Conservation (phyloP, 2,329 filamentous ascomycete genomes). For the Ceratocystis destructans region DNA sequence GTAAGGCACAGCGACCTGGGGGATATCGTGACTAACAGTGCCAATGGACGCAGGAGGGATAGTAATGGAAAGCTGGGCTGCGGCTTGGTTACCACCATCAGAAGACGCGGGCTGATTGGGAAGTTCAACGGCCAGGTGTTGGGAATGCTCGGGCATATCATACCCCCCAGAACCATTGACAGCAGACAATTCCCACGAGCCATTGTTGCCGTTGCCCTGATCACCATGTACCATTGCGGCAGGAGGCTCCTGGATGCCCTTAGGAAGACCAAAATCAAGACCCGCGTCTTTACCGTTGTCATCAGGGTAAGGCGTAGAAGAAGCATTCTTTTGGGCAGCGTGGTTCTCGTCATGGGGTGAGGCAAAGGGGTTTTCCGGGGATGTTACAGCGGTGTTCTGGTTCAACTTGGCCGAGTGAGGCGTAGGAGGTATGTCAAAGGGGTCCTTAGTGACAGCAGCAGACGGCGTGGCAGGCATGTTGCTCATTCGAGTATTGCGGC, state of each 20-base stretch:
- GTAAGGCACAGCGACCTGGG: slow-evolving; percentile 10
- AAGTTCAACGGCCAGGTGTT: slow-evolving; percentile 12
- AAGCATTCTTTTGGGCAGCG: neutral
- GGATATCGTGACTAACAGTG: slow-evolving; percentile 17
- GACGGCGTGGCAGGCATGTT: slow-evolving; percentile 33
- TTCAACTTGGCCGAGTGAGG: slow-evolving; percentile 8
- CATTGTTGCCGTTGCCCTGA: slow-evolving; percentile 21
- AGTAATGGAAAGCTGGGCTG: slow-evolving; percentile 12
- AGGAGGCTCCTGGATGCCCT: slow-evolving; percentile 29
- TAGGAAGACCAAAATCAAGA: slow-evolving; percentile 21
- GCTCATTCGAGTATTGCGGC: slow-evolving; percentile 29
- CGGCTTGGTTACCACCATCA: neutral
- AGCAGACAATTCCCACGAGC: slow-evolving; percentile 16
- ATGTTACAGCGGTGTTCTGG: neutral
- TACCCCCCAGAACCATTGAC: slow-evolving; percentile 11
- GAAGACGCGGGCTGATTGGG: neutral
- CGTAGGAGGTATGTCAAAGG: slow-evolving; percentile 16
- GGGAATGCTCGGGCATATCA: slow-evolving; percentile 18
- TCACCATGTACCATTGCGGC: slow-evolving; percentile 24
- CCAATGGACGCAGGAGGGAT: slow-evolving; percentile 6
- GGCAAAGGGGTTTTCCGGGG: slow-evolving; percentile 17
- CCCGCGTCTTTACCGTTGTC: slow-evolving; percentile 21
- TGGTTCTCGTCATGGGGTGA: slow-evolving; percentile 15
- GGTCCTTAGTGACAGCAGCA: slow-evolving; percentile 13
- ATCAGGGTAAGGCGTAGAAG: slow-evolving; percentile 25